phyloP scores from a whole-genome alignment of 108 stramenopile species.

The Nannochloropsis granulata region DNA sequence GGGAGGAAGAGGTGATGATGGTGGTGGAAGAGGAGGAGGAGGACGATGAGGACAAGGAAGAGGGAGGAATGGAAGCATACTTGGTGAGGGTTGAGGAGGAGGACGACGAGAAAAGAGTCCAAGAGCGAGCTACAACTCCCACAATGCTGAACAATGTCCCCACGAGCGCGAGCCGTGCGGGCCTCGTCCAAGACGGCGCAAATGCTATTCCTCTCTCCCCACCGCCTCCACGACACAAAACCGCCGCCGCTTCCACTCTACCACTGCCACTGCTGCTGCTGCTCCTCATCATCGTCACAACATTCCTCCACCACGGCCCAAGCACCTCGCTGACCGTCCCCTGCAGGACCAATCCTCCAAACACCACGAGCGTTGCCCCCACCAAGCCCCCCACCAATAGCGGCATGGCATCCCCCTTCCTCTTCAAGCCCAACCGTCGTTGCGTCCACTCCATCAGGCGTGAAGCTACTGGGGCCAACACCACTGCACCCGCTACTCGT shows the following conservation, averaged over 20 bases:
- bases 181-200: too few relatives aligned
- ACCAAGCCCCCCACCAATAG: neutral
- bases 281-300: too few relatives aligned
- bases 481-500: neutral
- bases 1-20: neutral
- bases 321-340: neutral
- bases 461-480: conserved; percentile 1
- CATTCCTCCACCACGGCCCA: too few relatives aligned
- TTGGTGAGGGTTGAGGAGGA: neutral
- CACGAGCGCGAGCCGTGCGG: too few relatives aligned
- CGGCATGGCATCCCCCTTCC: neutral
- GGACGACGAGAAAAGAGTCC: neutral
- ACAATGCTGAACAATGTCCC: too few relatives aligned
- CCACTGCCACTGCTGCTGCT: too few relatives aligned
- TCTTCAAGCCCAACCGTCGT: neutral
- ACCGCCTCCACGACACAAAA: too few relatives aligned
- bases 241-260: too few relatives aligned
- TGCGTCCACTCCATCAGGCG: neutral
- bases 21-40: neutral
- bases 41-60: neutral
- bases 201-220: too few relatives aligned
- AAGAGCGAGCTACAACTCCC: too few relatives aligned
- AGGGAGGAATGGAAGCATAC: neutral
- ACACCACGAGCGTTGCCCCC: neutral
- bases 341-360: neutral